These are phyloP conservation scores for Lichtheimia hyalospora DNA, from an alignment of 371 early-diverging fungal genomes.

Conservation along the genomic window DNA sequence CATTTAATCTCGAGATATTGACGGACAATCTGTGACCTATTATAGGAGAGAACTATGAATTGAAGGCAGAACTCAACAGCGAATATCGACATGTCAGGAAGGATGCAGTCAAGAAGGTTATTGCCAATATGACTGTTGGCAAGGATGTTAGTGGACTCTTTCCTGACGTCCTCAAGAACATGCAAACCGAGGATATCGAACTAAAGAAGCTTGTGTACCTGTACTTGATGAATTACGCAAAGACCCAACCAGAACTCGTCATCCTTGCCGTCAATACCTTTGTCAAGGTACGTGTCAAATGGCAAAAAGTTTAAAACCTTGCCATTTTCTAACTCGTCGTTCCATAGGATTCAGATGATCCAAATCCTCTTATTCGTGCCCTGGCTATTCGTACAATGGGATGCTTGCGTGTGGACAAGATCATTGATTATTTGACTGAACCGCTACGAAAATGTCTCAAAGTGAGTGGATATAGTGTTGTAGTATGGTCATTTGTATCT, in stretches of 20 bases:
- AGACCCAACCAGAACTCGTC: conserved; percentile 88
- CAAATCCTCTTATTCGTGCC: conserved; percentile 91
- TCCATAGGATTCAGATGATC: conserved; percentile 51
- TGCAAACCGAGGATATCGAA: conserved; percentile 96
- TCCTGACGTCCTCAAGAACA: conserved; percentile 97
- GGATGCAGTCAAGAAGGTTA: conserved; percentile 97
- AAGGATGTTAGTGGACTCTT: conserved; percentile 84
- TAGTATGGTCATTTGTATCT: no score
- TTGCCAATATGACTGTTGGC: conserved; percentile 90
- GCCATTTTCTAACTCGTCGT: no score
- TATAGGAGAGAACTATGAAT: conserved; percentile 94
- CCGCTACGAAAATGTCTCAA: conserved; percentile 82
- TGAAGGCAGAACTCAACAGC: conserved; percentile 93
- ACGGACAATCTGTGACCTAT: neutral
- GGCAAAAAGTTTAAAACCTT: no score
- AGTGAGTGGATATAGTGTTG: conserved; percentile 15
- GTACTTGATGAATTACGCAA: conserved; percentile 86
- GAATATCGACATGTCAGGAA: conserved; percentile 93
- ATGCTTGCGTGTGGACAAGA: conserved; percentile 89
- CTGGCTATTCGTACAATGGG: conserved; percentile 95
- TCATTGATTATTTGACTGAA: conserved; percentile 79
- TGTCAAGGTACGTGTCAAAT: conserved; percentile 45
- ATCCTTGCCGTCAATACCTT: conserved; percentile 78
- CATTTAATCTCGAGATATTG: neutral
- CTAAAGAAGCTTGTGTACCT: conserved; percentile 94